Conservation (phyloP, 345 rosid genomes). For the Mangifera indica region DNA sequence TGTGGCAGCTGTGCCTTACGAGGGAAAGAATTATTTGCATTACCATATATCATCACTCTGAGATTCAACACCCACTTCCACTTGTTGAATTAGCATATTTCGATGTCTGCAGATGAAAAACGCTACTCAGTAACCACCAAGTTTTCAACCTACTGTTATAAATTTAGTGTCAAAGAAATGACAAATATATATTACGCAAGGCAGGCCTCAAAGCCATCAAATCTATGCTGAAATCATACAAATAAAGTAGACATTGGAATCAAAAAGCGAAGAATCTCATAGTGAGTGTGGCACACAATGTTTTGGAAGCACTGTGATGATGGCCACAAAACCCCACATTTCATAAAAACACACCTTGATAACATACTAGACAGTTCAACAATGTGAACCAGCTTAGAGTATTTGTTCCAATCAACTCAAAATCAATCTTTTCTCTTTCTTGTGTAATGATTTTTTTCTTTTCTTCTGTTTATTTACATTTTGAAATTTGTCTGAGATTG, state of each 20-base stretch:
- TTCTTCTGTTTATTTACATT: constrained; percentile 16
- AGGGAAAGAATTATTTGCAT: too few relatives aligned
- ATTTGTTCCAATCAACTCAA: constrained; percentile 11
- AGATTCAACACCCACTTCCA: too few relatives aligned
- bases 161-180: too few relatives aligned
- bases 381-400: neutral
- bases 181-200: too few relatives aligned
- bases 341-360: constrained; percentile 1
- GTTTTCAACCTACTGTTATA: too few relatives aligned
- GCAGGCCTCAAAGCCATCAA: neutral
- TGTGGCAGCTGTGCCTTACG: too few relatives aligned
- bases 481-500: constrained; percentile 16
- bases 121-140: too few relatives aligned
- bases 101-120: too few relatives aligned
- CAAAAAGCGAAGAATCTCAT: neutral
- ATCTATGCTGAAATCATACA: neutral
- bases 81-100: too few relatives aligned
- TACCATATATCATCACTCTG: too few relatives aligned
- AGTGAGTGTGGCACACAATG: constrained; percentile 2
- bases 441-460: neutral
- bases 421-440: neutral
- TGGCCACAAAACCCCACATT: constrained; percentile 1
- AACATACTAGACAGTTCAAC: neutral
- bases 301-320: constrained; percentile 5
- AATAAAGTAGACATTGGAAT: neutral